Evolutionary conservation across 192 early-diverging fungal species (phyloP).

Genomic region (Funneliformis mosseae): DNA sequence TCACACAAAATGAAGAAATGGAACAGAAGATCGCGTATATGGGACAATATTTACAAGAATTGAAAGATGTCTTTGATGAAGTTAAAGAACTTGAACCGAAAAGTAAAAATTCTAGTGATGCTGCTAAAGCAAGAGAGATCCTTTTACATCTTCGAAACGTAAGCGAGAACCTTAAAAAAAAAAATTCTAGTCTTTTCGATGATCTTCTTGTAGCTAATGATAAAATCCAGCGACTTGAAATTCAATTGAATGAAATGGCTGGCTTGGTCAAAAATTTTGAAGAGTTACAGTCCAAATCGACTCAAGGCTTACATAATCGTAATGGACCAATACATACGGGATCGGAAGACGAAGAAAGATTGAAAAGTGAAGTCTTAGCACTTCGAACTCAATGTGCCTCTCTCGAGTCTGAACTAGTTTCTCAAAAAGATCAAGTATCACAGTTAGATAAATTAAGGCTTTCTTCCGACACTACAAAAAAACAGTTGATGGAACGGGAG

Average conservation of each 20-base stretch:
- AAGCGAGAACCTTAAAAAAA: not conserved
- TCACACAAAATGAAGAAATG: not conserved
- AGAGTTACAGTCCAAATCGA: not conserved
- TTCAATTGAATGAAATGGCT: slow-evolving; percentile 22
- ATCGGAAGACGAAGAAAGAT: slow-evolving; percentile 10
- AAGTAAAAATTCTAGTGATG: not conserved
- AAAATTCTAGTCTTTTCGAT: not conserved
- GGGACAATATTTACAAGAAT: not conserved
- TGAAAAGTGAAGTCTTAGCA: slow-evolving; percentile 21
- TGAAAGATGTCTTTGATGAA: not conserved
- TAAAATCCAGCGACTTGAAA: slow-evolving; percentile 8
- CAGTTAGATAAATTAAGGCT: not conserved
- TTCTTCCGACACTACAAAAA: not conserved
- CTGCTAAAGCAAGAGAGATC: not conserved
- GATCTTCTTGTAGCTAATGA: not conserved
- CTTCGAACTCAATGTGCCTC: not conserved
- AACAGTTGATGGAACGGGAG: not conserved
- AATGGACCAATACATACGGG: not conserved
- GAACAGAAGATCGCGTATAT: not conserved
- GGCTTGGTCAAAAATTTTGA: not conserved
- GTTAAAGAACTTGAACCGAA: not conserved
- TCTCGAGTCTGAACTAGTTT: not conserved
- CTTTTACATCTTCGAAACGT: not conserved
- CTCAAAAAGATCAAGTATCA: slow-evolving; percentile 12
- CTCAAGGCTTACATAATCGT: too few species aligned